phyloP scores from a whole-genome alignment of 2,329 filamentous ascomycete genomes.

The Sporothrix mexicana region DNA sequence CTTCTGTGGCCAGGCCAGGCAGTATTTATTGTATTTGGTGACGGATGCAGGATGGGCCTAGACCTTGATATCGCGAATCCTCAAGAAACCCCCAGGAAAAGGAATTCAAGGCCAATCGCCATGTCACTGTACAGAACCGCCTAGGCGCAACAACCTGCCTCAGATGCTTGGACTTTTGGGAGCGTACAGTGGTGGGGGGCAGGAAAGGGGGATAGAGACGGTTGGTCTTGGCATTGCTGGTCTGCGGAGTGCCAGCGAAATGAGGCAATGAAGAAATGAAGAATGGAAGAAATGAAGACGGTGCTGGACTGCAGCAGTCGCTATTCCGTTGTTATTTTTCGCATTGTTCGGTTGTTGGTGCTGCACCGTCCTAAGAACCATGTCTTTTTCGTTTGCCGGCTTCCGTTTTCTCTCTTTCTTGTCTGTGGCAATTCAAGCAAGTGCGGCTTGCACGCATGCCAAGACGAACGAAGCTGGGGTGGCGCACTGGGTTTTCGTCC shows the following conservation, averaged over 20 bases:
- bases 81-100: not conserved
- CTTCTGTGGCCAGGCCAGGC: not conserved
- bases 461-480: conserved; percentile 11
- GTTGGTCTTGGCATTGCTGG: conserved; percentile 17
- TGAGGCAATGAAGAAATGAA: not conserved
- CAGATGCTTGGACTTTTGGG: not conserved
- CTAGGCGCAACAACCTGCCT: not conserved
- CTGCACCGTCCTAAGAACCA: not conserved
- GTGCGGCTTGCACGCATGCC: conserved; percentile 16
- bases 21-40: not conserved
- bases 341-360: not conserved
- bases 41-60: not conserved
- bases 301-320: not conserved
- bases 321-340: not conserved
- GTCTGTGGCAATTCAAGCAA: conserved; percentile 1
- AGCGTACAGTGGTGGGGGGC: not conserved
- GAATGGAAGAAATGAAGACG: too few species aligned
- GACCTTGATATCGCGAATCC: not conserved
- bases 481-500: conserved; percentile 14
- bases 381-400: not conserved
- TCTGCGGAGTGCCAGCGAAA: conserved; percentile 10
- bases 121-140: too few species aligned
- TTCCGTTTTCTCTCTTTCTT: not conserved
- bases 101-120: not conserved
- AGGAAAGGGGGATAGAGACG: not conserved